Conservation (phyloP, 208 protist genomes). For the Wallacemonas sp. region DNA sequence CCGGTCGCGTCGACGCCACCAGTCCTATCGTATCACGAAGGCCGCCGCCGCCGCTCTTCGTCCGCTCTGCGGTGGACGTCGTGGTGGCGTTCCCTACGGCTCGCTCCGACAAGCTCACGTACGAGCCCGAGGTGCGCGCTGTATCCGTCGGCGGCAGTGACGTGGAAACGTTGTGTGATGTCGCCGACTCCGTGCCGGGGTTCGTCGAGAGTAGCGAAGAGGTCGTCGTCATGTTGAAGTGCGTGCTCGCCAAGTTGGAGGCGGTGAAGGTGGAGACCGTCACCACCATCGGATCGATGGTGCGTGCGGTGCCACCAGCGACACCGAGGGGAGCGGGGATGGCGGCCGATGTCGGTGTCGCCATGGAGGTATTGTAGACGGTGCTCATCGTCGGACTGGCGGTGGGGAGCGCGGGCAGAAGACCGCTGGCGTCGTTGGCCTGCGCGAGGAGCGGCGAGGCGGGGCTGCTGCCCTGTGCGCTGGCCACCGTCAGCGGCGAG, state of each 20-base stretch:
- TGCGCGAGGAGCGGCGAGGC: no score
- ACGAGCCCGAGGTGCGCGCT: neutral
- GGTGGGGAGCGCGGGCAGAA: no score
- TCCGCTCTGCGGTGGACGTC: no score
- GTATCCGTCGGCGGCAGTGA: neutral
- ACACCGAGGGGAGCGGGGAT: neutral
- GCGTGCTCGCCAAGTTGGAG: constrained; percentile 8
- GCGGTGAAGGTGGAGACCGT: constrained; percentile 4
- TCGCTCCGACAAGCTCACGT: neutral
- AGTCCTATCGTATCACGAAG: no score
- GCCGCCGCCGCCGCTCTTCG: no score
- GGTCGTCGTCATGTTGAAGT: neutral
- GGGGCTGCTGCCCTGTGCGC: no score
- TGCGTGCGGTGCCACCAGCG: neutral
- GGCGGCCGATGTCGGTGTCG: neutral
- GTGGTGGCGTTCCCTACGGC: neutral
- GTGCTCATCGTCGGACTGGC: no score
- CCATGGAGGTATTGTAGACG: no score
- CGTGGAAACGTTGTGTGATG: neutral
- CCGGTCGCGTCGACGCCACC: no score
- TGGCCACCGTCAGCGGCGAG: no score
- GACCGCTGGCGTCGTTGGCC: no score
- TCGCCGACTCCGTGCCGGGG: neutral
- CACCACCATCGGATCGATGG: neutral
- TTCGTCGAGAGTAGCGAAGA: neutral